Conservation (phyloP, 1,139 yeast species). For the Tardiomyces depauwii region DNA sequence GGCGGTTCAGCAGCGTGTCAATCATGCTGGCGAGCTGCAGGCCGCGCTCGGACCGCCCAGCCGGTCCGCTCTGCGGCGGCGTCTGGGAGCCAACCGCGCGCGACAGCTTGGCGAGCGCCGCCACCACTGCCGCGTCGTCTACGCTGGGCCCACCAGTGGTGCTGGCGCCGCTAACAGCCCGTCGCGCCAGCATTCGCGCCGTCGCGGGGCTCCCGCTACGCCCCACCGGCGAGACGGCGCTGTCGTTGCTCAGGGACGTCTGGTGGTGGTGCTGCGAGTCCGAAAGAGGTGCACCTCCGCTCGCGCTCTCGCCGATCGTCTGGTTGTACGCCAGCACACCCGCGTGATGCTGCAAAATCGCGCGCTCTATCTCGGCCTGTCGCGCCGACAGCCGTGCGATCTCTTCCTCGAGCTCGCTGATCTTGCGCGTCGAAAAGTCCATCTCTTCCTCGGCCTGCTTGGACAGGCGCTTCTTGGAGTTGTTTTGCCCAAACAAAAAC, state of each 20-base stretch:
- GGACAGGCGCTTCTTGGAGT: conserved; percentile 18
- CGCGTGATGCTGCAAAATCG: conserved; percentile 21
- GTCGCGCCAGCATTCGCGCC: neutral
- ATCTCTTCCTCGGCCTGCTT: conserved; percentile 26
- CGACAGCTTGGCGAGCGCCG: neutral
- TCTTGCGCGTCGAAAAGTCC: conserved; percentile 16
- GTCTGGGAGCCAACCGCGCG: neutral
- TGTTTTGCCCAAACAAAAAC: conserved; percentile 5
- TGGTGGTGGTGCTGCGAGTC: no score
- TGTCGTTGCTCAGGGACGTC: neutral
- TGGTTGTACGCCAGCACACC: conserved; percentile 19
- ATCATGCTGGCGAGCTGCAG: neutral
- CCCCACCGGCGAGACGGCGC: neutral
- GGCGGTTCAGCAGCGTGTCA: neutral
- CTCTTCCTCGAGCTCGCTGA: conserved; percentile 15
- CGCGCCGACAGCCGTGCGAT: conserved; percentile 13
- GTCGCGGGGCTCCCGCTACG: neutral
- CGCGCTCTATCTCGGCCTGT: conserved; percentile 13
- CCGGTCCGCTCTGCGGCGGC: neutral
- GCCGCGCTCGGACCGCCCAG: neutral
- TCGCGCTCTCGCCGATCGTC: neutral
- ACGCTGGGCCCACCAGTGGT: neutral
- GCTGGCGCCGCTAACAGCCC: neutral
- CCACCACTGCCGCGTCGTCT: neutral
- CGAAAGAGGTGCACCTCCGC: neutral